Percentiles rank a stretch among this genome's conserved stretches.
These are phyloP conservation scores for Hygrophorus pudorinus DNA, from an alignment of 768 basidiomycete genomes.

Conservation along the genomic window DNA sequence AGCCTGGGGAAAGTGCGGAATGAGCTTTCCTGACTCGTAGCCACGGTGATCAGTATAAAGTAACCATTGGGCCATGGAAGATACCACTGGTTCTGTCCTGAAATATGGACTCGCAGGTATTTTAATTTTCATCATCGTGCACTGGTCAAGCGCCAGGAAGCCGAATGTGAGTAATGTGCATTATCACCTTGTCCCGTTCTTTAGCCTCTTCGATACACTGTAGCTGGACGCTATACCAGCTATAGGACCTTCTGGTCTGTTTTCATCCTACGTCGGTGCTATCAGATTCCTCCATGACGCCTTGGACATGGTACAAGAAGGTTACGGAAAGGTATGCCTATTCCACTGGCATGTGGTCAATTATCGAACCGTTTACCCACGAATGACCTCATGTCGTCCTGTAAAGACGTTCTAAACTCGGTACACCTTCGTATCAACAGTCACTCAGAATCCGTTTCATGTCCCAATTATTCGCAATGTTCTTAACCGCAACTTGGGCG, in stretches of 20 bases:
- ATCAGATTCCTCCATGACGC: slow-evolving; percentile 15
- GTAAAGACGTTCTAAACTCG: slow-evolving; percentile 14
- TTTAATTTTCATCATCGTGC: neutral
- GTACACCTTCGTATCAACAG: slow-evolving; percentile 23
- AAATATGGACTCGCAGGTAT: neutral
- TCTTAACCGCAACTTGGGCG: slow-evolving; percentile 12
- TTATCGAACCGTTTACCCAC: neutral
- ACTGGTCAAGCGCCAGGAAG: neutral
- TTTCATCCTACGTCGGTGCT: slow-evolving; percentile 23
- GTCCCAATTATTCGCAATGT: slow-evolving; percentile 10
- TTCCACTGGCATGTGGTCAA: no score
- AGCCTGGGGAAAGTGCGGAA: no score
- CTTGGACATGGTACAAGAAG: slow-evolving; percentile 20
- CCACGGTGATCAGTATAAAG: no score
- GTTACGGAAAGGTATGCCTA: slow-evolving; percentile 19
- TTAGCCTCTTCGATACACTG: neutral
- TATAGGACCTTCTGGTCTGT: slow-evolving; percentile 19
- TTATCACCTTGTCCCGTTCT: neutral
- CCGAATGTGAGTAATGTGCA: slow-evolving; percentile 6
- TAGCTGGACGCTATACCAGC: slow-evolving; percentile 21
- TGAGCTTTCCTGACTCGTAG: no score
- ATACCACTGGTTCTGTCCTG: no score
- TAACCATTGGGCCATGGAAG: no score
- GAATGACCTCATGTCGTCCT: no score
- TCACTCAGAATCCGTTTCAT: slow-evolving; percentile 9